Evolutionary conservation across 2,329 filamentous ascomycete species (phyloP).

Genomic region (Aureobasidium sp.): DNA sequence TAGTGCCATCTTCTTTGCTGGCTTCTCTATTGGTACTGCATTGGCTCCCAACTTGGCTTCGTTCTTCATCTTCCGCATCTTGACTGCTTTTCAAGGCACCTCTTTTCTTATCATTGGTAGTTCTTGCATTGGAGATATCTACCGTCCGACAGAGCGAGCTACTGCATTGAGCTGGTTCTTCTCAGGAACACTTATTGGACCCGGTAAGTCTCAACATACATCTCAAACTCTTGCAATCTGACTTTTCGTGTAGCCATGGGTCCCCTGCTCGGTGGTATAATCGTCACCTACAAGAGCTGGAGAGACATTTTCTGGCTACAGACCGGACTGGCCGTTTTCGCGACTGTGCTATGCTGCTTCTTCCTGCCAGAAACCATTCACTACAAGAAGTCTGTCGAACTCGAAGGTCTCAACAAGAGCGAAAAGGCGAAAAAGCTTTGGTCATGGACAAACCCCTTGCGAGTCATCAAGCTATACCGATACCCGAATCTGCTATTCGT

Average conservation of each 20-base stretch:
- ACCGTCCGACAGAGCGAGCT: slow-evolving; percentile 54
- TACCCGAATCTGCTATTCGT: slow-evolving; percentile 63
- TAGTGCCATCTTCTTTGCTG: slow-evolving; percentile 58
- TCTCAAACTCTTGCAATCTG: background rate
- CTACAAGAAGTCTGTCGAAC: slow-evolving; percentile 54
- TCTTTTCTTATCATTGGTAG: slow-evolving; percentile 67
- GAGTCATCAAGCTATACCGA: slow-evolving; percentile 56
- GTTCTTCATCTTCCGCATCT: slow-evolving; percentile 67
- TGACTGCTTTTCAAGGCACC: slow-evolving; percentile 70
- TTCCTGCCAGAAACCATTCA: slow-evolving; percentile 69
- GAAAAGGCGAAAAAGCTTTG: slow-evolving; percentile 51
- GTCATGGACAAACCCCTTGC: slow-evolving; percentile 59
- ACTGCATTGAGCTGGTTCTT: slow-evolving; percentile 70
- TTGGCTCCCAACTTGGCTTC: slow-evolving; percentile 62
- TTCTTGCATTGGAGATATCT: slow-evolving; percentile 58
- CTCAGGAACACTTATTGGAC: slow-evolving; percentile 63
- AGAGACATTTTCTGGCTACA: slow-evolving; percentile 73
- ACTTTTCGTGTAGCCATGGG: slow-evolving; percentile 46
- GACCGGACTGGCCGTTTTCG: slow-evolving; percentile 57
- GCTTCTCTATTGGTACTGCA: slow-evolving; percentile 65
- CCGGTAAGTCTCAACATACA: slow-evolving; percentile 26
- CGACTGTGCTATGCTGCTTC: slow-evolving; percentile 54
- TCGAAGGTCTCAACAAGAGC: slow-evolving; percentile 46
- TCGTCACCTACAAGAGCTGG: slow-evolving; percentile 69
- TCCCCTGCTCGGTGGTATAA: slow-evolving; percentile 65